Evolutionary conservation across 257 asterid species (phyloP).

Genomic region (Lithospermum erythrorhizon): DNA sequence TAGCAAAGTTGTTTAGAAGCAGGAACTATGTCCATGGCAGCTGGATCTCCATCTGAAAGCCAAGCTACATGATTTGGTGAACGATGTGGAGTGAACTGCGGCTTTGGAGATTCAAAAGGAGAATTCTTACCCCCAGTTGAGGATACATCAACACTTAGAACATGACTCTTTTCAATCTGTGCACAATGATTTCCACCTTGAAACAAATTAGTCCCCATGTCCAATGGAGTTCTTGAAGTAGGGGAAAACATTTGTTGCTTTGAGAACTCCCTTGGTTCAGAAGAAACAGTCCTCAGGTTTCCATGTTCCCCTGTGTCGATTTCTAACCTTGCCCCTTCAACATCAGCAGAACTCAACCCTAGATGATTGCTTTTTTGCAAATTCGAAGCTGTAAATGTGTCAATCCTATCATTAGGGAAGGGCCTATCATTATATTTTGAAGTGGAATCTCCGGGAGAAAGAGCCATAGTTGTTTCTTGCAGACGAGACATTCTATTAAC

Average conservation of each 20-base stretch:
- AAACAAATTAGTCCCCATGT: conserved; percentile 47
- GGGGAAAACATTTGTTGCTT: conserved; percentile 59
- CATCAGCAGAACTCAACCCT: conserved; percentile 22
- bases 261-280: conserved; percentile 46
- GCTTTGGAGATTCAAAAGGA: conserved; percentile 59
- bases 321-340: conserved; percentile 39
- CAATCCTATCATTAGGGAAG: conserved; percentile 7
- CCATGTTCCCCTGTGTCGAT: conserved; percentile 38
- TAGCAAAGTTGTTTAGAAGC: conserved; percentile 83
- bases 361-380: conserved; percentile 23
- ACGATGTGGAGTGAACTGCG: conserved; percentile 30
- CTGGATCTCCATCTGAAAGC: conserved; percentile 72
- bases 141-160: conserved; percentile 27
- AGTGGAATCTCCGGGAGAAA: conserved; percentile 31
- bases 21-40: conserved; percentile 65
- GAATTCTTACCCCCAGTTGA: conserved; percentile 36
- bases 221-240: conserved; percentile 49
- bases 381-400: conserved; percentile 25
- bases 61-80: conserved; percentile 37
- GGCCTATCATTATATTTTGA: conserved; percentile 10
- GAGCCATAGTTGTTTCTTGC: conserved; percentile 39
- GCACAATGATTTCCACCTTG: conserved; percentile 31
- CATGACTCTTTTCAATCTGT: conserved; percentile 50
- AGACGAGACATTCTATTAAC: conserved; percentile 32
- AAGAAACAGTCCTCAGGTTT: conserved; percentile 31